Percentiles rank a stretch among this genome's conserved stretches.
Conservation (phyloP, 2,329 filamentous ascomycete genomes). For the Gaeumannomyces sp. region DNA sequence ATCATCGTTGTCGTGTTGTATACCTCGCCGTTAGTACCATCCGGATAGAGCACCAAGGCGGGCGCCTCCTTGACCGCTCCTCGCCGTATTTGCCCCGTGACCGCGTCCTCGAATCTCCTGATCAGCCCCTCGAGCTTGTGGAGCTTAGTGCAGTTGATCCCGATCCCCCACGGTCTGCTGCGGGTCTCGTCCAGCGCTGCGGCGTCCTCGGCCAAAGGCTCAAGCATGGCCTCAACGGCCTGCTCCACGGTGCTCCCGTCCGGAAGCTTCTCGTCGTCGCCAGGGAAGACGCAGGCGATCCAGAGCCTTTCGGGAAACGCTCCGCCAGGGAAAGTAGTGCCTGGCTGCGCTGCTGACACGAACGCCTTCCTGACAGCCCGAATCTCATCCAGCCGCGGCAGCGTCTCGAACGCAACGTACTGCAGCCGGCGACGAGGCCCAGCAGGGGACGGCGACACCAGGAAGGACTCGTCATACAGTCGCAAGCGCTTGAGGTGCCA, state of each 20-base stretch:
- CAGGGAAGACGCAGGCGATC: constrained; percentile 58
- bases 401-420: constrained; percentile 59
- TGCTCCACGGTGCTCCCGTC: constrained; percentile 45
- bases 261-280: constrained; percentile 44
- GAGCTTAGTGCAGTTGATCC: constrained; percentile 65
- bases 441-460: constrained; percentile 33
- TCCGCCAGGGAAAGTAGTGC: neutral
- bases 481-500: constrained; percentile 54
- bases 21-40: constrained; percentile 61
- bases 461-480: constrained; percentile 27
- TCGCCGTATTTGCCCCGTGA: constrained; percentile 30
- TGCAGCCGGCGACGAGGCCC: constrained; percentile 29
- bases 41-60: constrained; percentile 58
- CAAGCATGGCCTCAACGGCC: constrained; percentile 34
- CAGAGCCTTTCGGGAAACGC: constrained; percentile 39
- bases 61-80: constrained; percentile 37
- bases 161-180: constrained; percentile 51
- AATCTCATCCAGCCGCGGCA: constrained; percentile 58
- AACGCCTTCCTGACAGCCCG: constrained; percentile 45
- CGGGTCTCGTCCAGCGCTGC: constrained; percentile 11
- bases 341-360: neutral
- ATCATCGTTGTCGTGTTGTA: constrained; percentile 58
- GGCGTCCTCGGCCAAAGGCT: constrained; percentile 15
- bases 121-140: constrained; percentile 53
- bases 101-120: constrained; percentile 44